Conservation (phyloP, 371 early-diverging fungal genomes). For the Synchytrium microbalum region DNA sequence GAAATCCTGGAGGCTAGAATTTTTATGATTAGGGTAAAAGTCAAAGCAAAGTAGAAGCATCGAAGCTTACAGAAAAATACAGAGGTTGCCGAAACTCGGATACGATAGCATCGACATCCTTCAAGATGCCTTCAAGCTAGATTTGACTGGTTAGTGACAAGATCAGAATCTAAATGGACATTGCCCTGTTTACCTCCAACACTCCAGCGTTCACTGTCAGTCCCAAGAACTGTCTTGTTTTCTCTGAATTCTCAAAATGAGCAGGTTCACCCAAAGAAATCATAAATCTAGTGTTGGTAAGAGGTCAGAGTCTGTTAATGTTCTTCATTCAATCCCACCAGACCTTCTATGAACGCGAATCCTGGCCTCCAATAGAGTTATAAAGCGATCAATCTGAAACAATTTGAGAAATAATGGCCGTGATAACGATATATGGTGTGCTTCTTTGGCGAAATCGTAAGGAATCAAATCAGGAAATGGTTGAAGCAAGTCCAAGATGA, state of each 20-base stretch:
- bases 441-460: background rate
- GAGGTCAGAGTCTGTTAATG: background rate
- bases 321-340: background rate
- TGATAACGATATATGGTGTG: background rate
- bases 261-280: background rate
- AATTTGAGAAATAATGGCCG: background rate
- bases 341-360: background rate
- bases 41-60: background rate
- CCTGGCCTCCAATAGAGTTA: background rate
- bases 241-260: background rate
- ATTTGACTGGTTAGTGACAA: no score
- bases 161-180: background rate
- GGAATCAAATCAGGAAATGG: background rate
- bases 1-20: background rate
- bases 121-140: background rate
- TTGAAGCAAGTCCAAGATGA: background rate
- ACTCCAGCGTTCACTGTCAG: background rate
- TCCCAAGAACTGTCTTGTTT: background rate
- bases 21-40: background rate
- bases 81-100: background rate
- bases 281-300: background rate
- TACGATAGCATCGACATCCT: background rate
- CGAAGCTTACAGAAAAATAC: background rate
- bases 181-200: background rate
- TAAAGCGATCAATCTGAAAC: background rate